Base-by-base conservation (phyloP, 805 yeast genomes). In the Candida parachauliodes region DNA sequence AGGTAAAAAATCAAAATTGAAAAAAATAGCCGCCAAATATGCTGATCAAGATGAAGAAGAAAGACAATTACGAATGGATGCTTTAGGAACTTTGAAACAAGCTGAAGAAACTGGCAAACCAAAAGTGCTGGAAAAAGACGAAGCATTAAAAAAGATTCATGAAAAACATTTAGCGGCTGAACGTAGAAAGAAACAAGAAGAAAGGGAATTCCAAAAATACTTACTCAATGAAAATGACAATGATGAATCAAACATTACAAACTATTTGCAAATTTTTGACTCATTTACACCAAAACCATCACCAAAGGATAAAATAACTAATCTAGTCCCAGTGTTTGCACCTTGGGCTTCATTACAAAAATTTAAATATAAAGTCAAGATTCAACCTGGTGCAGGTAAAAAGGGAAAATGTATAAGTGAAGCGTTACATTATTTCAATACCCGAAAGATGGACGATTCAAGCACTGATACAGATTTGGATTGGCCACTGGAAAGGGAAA, bases 31-130 rank as follows among this genome's bases (percentile, higher is more conserved):
- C 28, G 71, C 76, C 43, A 91, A 89, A 53, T 91, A 91, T 52
- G 87, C 81, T 3, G 88, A 83, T 42, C 98, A 91, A 60, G 98
- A 91, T 55, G 96, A 87, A 36, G 93, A 85, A 40, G 98, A 91
- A 50, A 74, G 88, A 39, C 51, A 61, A 32, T 50, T 82, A 40
- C 72, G 94, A 46, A 79, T 91, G 84, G 79, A 83, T 41, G 85
- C 83, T 2, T 62, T 91, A 28, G 98, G 98, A 3, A 85, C 95
- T 0, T 65, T 86, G 52, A 88, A 87, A 47, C 79, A 76, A 45
- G 62, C 62, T 3, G 66, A 72, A 34, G 52, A 44, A 25, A 44
- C 39, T 28, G 51, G 57, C 28, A 50, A 51, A 31, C 49, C 47
- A 34, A 39, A 30, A 17, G 31, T 24, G 14, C 29, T 34, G 9